A percentile compares a stretch with the other conserved stretches of the same genome.
Conservation (phyloP, 305 asterid species). For the Fraxinus sp. region DNA sequence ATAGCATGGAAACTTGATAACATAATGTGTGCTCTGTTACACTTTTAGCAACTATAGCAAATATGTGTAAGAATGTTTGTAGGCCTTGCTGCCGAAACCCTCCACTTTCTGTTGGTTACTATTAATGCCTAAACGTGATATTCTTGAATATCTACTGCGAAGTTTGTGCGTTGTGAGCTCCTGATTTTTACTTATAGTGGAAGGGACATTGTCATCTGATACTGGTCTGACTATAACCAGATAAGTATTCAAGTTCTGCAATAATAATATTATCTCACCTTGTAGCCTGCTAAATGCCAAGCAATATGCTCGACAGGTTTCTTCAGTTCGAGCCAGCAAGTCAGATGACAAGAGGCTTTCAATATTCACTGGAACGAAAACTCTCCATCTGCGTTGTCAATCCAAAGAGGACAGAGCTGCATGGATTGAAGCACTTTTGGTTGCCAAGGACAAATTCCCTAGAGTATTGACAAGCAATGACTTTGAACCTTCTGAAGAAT, state of each 20-base stretch:
- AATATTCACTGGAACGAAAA: constrained; percentile 92
- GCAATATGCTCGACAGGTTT: constrained; percentile 57
- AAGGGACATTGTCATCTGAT: constrained; percentile 18
- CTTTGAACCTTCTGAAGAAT: constrained; percentile 72
- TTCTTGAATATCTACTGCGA: constrained; percentile 16
- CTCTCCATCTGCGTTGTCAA: constrained; percentile 88
- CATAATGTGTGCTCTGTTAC: background rate
- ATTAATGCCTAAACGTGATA: background rate
- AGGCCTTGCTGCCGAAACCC: background rate
- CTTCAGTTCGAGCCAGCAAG: constrained; percentile 94
- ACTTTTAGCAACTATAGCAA: background rate
- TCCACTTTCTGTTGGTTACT: background rate
- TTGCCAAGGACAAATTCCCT: constrained; percentile 90
- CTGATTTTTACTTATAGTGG: constrained; percentile 21
- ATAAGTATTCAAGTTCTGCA: constrained; percentile 17
- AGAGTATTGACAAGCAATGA: constrained; percentile 82
- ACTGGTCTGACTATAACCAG: background rate
- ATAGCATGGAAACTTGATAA: background rate
- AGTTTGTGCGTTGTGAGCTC: constrained; percentile 15
- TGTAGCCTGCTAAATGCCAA: constrained; percentile 26
- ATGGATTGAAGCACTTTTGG: constrained; percentile 89
- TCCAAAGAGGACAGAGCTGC: constrained; percentile 83
- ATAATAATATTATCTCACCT: constrained; percentile 9
- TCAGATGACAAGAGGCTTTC: constrained; percentile 97
- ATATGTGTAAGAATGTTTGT: constrained; percentile 14